Conservation (phyloP, 1,284 basidiomycete species). For the Amylostereum chailletii region DNA sequence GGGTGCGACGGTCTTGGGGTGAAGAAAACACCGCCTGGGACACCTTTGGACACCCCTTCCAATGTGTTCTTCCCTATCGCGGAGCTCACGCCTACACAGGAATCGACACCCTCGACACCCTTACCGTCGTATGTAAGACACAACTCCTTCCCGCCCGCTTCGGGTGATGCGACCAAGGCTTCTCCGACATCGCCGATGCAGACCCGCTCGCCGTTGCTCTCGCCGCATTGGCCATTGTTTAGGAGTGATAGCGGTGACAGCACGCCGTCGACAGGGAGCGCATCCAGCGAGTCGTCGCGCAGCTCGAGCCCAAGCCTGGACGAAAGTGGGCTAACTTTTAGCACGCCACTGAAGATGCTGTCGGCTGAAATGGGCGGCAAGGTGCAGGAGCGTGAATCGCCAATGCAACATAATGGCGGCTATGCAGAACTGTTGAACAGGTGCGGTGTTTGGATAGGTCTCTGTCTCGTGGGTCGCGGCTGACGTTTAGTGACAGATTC, state of each 20-base stretch:
- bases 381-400: slow-evolving; percentile 6
- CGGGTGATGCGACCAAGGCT: not conserved
- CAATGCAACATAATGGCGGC: slow-evolving; percentile 19
- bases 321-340: not conserved
- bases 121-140: slow-evolving; percentile 16
- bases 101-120: slow-evolving; percentile 15
- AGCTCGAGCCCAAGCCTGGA: slow-evolving; percentile 19
- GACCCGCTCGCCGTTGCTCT: not conserved
- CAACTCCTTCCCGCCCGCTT: slow-evolving; percentile 14
- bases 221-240: slow-evolving; percentile 15
- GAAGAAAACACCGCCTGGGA: not conserved
- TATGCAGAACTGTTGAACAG: slow-evolving; percentile 58
- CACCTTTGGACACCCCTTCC: no score
- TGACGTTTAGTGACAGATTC: slow-evolving; percentile 36
- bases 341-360: slow-evolving; percentile 9
- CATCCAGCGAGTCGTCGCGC: slow-evolving; percentile 25
- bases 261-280: slow-evolving; percentile 43
- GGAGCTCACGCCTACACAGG: not conserved
- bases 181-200: not conserved
- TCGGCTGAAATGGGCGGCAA: slow-evolving; percentile 1
- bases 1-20: slow-evolving; percentile 14
- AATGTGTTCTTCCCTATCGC: no score
- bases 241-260: slow-evolving; percentile 40
- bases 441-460: slow-evolving; percentile 29
- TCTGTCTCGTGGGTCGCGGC: slow-evolving; percentile 2